Conservation (phyloP, 2,329 filamentous ascomycete species). For the Ascochyta lentis region DNA sequence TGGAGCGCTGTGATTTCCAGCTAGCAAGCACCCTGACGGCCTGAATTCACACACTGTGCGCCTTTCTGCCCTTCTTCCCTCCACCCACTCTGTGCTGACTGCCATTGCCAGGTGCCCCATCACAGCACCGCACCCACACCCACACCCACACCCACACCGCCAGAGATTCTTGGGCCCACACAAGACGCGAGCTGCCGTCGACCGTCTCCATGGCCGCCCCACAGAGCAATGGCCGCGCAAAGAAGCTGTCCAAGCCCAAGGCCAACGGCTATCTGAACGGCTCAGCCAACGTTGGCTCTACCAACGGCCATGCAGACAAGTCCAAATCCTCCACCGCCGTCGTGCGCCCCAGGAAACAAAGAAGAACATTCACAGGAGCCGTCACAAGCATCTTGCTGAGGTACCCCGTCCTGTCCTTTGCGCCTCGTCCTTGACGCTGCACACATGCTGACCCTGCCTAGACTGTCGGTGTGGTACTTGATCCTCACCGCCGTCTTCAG, state of each 20-base stretch:
- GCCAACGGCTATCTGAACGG: slow-evolving; percentile 35
- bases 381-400: slow-evolving; percentile 44
- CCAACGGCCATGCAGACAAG: slow-evolving; percentile 38
- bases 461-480: slow-evolving; percentile 84
- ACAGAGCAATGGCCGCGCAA: slow-evolving; percentile 47
- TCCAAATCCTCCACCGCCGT: slow-evolving; percentile 29
- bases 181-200: slow-evolving; percentile 26
- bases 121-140: slow-evolving; percentile 4
- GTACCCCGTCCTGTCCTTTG: slow-evolving; percentile 19
- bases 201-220: slow-evolving; percentile 43
- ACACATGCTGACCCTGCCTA: slow-evolving; percentile 19
- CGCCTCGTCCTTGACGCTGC: background rate
- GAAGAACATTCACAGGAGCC: slow-evolving; percentile 33
- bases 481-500: slow-evolving; percentile 81
- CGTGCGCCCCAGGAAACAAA: slow-evolving; percentile 25
- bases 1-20: slow-evolving; percentile 14
- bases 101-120: slow-evolving; percentile 1
- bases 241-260: slow-evolving; percentile 41
- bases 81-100: slow-evolving; percentile 1
- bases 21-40: slow-evolving; percentile 7
- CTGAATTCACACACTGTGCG: slow-evolving; percentile 2
- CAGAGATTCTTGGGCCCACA: slow-evolving; percentile 5
- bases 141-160: background rate
- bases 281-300: slow-evolving; percentile 24
- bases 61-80: background rate